phyloP scores from a whole-genome alignment of 768 basidiomycete species.

The Mycena crocata region DNA sequence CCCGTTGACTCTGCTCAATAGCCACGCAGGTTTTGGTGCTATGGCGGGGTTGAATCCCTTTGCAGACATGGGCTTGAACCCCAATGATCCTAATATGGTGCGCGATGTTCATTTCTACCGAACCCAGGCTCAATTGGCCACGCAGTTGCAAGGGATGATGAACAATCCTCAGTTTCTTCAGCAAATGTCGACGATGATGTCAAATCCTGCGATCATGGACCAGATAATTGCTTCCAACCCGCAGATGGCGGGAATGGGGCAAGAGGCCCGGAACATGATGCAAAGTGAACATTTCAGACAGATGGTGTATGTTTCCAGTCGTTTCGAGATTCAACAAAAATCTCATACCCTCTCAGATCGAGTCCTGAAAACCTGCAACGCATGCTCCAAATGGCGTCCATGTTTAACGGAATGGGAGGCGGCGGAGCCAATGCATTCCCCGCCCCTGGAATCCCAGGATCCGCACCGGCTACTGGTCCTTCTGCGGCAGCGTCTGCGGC shows the following conservation, averaged over 20 bases:
- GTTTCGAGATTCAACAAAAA: neutral
- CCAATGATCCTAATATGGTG: slow-evolving; percentile 95
- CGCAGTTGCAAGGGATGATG: slow-evolving; percentile 86
- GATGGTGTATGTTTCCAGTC: slow-evolving; percentile 69
- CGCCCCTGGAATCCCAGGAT: slow-evolving; percentile 68
- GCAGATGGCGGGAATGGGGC: slow-evolving; percentile 78
- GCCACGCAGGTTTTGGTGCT: slow-evolving; percentile 79
- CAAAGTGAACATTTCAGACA: slow-evolving; percentile 80
- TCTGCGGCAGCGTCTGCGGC: slow-evolving; percentile 39
- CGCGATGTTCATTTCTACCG: slow-evolving; percentile 39
- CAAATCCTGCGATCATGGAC: slow-evolving; percentile 90
- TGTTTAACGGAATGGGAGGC: slow-evolving; percentile 52
- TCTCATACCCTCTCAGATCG: slow-evolving; percentile 53
- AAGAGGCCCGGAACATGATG: slow-evolving; percentile 83
- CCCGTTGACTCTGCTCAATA: slow-evolving; percentile 86
- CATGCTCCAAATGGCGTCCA: slow-evolving; percentile 80
- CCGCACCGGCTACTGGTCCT: slow-evolving; percentile 42
- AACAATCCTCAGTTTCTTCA: slow-evolving; percentile 86
- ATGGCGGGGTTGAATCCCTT: slow-evolving; percentile 95
- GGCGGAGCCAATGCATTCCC: slow-evolving; percentile 58
- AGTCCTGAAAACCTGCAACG: slow-evolving; percentile 82
- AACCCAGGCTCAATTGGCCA: slow-evolving; percentile 8
- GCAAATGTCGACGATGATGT: slow-evolving; percentile 89
- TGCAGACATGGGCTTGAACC: slow-evolving; percentile 88
- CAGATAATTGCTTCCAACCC: slow-evolving; percentile 88